Base-by-base conservation (phyloP, 805 yeast genomes). In the Tetrapisispora iriomotensis region DNA sequence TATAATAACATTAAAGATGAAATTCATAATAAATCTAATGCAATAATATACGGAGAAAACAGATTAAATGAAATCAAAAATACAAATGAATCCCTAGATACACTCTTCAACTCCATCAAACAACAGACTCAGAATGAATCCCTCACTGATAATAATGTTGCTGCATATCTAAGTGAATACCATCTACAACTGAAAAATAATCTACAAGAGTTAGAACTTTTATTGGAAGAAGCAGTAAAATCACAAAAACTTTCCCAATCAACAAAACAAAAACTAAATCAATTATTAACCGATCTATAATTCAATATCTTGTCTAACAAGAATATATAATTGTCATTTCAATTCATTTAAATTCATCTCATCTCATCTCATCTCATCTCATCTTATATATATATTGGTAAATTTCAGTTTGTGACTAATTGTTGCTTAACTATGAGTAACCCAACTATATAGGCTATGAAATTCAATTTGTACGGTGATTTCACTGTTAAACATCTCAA, bases 1-100 rank as follows among this genome's bases (percentile, higher is more conserved):
- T 58, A 58, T 38, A 45, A 47, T 17, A 39, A 41, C 19, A 41
- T 58, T n/a, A 43, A 56, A 34, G 39, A 29, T 9, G 44, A 47
- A 12, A 29, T 58, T 17, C 38, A 45, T 6, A 23, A 31, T 8
- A 51, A 53, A 34, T 49, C 53, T 37, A 34, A 44, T 12, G 50
- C 50, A 9, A 46, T 54, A 8, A 29, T 28, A 10, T 24, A 38
- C 18, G 55, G 50, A 22, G 44, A 45, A 17, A 13, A 14, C 1
- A 30, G 32, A 17, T n/a, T 46, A 18, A 30, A 25, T 5, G 34
- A 39, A n/a, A 26, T 42, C 9, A 37, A 36, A 15, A 19, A 26
- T 7, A 45, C 48, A 19, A 25, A 42, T 2, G 29, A 37, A 3
- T 33, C 38, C 18, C 39, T 51, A 17, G 18, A 35, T 3, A 19